Evolutionary conservation across 2,329 filamentous ascomycete genomes (phyloP).

Genomic region (Diaporthe nobilis): DNA sequence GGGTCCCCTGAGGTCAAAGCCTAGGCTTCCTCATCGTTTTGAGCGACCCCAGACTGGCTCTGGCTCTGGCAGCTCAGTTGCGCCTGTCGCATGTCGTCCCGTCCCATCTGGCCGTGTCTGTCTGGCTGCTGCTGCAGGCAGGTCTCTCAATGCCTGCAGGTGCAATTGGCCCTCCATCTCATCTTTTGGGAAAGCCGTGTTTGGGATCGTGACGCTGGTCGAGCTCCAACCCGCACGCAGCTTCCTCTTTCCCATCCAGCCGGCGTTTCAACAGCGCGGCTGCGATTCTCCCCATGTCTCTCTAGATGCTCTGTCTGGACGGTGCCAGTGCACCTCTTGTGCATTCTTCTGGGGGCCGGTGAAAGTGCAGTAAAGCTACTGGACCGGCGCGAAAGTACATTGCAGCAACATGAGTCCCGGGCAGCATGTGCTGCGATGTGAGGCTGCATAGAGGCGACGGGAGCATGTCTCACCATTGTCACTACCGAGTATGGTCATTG

Average conservation of each 20-base stretch:
- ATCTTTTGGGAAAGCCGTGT: background rate
- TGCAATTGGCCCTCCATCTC: background rate
- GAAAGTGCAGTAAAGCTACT: background rate
- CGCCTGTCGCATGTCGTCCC: background rate
- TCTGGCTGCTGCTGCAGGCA: slow-evolving; percentile 8
- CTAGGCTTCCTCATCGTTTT: slow-evolving; percentile 19
- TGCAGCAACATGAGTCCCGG: background rate
- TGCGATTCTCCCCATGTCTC: background rate
- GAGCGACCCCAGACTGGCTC: background rate
- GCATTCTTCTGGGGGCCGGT: background rate
- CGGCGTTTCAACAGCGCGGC: background rate
- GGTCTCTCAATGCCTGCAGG: slow-evolving; percentile 12
- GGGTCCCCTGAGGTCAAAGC: slow-evolving; percentile 1
- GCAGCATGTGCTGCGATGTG: background rate
- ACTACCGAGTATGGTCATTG: background rate
- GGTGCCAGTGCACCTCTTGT: background rate
- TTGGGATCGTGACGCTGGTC: slow-evolving; percentile 4
- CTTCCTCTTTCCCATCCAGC: background rate
- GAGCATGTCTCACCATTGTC: background rate
- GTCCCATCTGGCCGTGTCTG: background rate
- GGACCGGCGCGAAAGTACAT: background rate
- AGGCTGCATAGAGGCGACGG: background rate
- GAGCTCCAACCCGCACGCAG: background rate
- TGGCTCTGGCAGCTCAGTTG: background rate
- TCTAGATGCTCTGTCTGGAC: background rate